These are phyloP conservation scores for Blastobotrys illinoisensis DNA, from an alignment of 1,139 yeast species.

Conservation along the genomic window DNA sequence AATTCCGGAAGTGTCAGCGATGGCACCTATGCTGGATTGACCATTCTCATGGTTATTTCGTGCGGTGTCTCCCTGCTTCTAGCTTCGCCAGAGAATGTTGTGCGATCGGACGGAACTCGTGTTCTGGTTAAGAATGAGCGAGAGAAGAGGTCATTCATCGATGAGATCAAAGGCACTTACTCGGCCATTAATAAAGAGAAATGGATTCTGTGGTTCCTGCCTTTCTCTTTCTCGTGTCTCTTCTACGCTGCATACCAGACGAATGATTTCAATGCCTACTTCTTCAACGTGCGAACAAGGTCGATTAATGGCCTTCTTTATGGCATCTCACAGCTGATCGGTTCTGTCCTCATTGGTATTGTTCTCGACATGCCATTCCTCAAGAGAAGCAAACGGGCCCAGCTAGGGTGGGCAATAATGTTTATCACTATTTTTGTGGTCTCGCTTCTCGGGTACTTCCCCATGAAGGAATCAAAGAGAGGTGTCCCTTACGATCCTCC, in stretches of 20 bases:
- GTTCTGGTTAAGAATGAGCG: conserved; percentile 35
- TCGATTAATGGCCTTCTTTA: conserved; percentile 51
- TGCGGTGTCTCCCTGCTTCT: conserved; percentile 30
- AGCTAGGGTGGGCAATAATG: conserved; percentile 44
- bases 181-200: conserved; percentile 41
- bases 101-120: conserved; percentile 46
- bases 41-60: conserved; percentile 18
- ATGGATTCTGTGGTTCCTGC: conserved; percentile 41
- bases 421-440: conserved; percentile 40
- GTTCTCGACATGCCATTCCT: conserved; percentile 41
- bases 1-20: conserved; percentile 15
- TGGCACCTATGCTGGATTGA: conserved; percentile 20
- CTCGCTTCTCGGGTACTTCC: conserved; percentile 51
- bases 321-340: conserved; percentile 53
- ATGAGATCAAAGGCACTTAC: conserved; percentile 39
- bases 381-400: conserved; percentile 42
- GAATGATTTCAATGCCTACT: conserved; percentile 47
- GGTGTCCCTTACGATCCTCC: conserved; percentile 39
- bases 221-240: conserved; percentile 54
- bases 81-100: conserved; percentile 42
- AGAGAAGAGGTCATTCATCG: conserved; percentile 39
- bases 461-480: conserved; percentile 48
- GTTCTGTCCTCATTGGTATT: conserved; percentile 43
- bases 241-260: conserved; percentile 48
- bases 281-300: conserved; percentile 49